These are phyloP conservation scores for Curvularia verruculosa DNA, from an alignment of 2,329 filamentous ascomycete species.

Conservation along the genomic window DNA sequence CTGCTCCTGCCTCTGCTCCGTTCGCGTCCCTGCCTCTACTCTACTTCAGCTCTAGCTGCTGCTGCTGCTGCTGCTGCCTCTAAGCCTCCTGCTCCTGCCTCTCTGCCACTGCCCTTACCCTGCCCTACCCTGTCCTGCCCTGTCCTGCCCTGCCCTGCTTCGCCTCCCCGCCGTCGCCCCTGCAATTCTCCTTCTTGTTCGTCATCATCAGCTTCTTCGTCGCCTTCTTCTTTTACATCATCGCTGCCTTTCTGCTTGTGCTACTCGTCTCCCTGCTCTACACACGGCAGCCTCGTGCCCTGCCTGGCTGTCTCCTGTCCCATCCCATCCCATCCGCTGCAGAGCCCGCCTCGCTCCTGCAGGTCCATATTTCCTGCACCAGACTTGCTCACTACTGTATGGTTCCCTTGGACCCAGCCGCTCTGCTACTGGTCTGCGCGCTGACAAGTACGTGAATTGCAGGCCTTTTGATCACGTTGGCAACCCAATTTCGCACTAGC, in stretches of 20 bases:
- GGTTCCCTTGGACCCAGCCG: conserved; percentile 3
- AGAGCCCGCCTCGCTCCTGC: conserved; percentile 10
- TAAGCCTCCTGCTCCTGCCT: background rate
- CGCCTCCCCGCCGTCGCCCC: background rate
- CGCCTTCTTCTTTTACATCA: background rate
- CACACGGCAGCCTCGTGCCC: background rate
- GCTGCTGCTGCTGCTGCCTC: background rate
- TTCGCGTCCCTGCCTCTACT: background rate
- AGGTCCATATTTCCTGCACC: conserved; percentile 21
- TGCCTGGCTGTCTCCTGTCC: background rate
- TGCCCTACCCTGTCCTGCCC: background rate
- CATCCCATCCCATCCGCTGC: background rate
- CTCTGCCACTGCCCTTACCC: background rate
- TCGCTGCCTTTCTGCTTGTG: background rate
- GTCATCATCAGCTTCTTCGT: background rate
- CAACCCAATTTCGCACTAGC: conserved; percentile 24
- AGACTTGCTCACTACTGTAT: conserved; percentile 4
- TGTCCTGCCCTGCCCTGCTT: background rate
- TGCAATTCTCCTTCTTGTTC: too few relatives aligned
- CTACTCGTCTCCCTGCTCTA: background rate
- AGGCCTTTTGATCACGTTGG: conserved; percentile 20
- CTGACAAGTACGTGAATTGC: conserved; percentile 17
- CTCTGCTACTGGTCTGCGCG: conserved; percentile 11
- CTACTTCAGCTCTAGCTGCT: background rate
- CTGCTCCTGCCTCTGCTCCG: background rate